Evolutionary conservation across 768 basidiomycete species (phyloP).

Genomic region (Boletus patriciae): DNA sequence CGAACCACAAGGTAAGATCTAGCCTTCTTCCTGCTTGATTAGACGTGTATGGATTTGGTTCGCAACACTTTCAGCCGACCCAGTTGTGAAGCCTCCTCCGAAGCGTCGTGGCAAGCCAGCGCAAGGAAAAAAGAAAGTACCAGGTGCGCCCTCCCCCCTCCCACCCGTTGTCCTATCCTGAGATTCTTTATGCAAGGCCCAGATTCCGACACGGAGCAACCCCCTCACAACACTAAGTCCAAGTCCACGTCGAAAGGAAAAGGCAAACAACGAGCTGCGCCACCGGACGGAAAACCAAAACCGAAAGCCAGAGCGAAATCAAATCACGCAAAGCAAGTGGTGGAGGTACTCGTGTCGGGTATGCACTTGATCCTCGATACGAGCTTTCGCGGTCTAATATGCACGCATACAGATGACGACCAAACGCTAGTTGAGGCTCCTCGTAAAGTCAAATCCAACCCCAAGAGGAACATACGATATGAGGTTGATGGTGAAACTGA

Average conservation of each 20-base stretch:
- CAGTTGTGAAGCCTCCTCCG: conserved; percentile 5
- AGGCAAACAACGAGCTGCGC: background rate
- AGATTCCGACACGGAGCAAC: conserved; percentile 5
- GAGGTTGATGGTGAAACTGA: conserved; percentile 4
- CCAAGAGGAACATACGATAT: background rate
- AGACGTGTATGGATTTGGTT: background rate
- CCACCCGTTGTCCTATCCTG: background rate
- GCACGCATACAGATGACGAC: conserved; percentile 28
- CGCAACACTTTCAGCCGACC: background rate
- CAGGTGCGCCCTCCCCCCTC: conserved; percentile 3
- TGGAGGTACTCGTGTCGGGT: conserved; percentile 18
- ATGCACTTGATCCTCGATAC: background rate
- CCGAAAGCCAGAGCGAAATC: conserved; percentile 8
- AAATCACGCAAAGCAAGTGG: conserved; percentile 1
- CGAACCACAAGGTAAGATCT: conserved; percentile 4
- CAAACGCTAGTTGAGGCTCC: conserved; percentile 26
- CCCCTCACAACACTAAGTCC: background rate
- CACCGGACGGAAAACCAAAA: conserved; percentile 1
- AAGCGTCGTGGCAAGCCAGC: conserved; percentile 14
- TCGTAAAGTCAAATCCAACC: conserved; percentile 6
- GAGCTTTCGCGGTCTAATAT: background rate
- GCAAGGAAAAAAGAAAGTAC: conserved; percentile 14
- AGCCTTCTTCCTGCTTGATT: background rate
- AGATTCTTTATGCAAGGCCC: background rate
- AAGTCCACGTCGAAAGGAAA: conserved; percentile 10